phyloP scores from a whole-genome alignment of 805 yeast genomes.

The Blastobotrys peoriensis region DNA sequence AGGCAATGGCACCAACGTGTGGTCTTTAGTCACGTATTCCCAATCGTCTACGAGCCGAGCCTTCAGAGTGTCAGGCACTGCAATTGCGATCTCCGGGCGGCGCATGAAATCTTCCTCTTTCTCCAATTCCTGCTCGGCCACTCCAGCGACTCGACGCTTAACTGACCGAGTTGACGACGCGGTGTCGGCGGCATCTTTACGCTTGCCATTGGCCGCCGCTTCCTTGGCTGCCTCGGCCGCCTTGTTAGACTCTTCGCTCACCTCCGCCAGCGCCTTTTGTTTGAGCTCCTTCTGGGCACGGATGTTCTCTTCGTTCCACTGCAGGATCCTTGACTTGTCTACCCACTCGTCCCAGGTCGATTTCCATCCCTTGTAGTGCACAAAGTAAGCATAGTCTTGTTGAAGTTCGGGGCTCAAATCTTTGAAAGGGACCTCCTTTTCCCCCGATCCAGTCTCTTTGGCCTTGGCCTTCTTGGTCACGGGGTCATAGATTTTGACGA shows the following conservation, averaged over 20 bases:
- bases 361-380: conserved; percentile 96
- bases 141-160: conserved; percentile 12
- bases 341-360: conserved; percentile 98
- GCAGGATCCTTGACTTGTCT: conserved; percentile 56
- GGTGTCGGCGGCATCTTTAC: conserved; percentile 15
- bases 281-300: conserved; percentile 56
- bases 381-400: conserved; percentile 45
- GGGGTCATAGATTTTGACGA: conserved; percentile 57
- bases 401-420: conserved; percentile 34
- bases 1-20: conserved; percentile 64
- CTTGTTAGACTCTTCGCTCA: conserved; percentile 12
- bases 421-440: conserved; percentile 18
- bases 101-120: conserved; percentile 31
- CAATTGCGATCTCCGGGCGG: conserved; percentile 46
- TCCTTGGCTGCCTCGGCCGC: conserved; percentile 13
- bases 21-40: conserved; percentile 83
- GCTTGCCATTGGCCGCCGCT: conserved; percentile 13
- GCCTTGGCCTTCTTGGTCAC: conserved; percentile 23
- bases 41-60: conserved; percentile 81
- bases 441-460: conserved; percentile 14
- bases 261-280: conserved; percentile 37
- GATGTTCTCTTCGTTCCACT: conserved; percentile 61
- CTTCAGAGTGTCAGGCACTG: conserved; percentile 63
- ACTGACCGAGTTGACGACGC: conserved; percentile 4
- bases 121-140: conserved; percentile 30